Conservation (phyloP, 2,329 filamentous ascomycete species). For the Trichoderma sp. region DNA sequence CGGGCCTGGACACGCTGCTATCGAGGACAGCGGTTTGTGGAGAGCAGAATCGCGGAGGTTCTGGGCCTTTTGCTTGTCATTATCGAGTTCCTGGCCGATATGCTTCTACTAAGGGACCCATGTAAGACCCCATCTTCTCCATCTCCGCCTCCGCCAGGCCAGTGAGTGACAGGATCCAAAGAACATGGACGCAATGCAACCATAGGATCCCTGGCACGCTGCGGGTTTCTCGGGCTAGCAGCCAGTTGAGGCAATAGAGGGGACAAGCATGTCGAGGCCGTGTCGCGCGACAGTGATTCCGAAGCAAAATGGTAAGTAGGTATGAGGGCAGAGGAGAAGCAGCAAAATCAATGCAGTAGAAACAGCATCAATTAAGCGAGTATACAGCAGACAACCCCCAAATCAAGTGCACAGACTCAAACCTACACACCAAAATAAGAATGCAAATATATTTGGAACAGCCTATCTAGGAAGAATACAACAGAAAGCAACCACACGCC, state of each 20-base stretch:
- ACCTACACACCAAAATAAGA: background rate
- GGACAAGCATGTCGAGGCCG: background rate
- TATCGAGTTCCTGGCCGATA: background rate
- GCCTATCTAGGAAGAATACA: background rate
- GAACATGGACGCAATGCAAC: background rate
- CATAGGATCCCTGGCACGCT: background rate
- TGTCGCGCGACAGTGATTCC: background rate
- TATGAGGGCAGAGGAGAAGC: background rate
- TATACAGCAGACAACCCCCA: background rate
- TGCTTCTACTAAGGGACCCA: background rate
- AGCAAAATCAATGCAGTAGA: background rate
- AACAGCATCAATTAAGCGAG: background rate
- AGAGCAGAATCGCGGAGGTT: background rate
- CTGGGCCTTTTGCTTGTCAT: background rate
- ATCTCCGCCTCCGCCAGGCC: background rate
- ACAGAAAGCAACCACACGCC: background rate
- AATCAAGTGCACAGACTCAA: background rate
- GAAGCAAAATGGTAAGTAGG: background rate
- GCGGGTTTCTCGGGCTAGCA: background rate
- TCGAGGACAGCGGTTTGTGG: background rate
- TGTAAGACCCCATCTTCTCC: background rate
- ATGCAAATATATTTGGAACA: background rate
- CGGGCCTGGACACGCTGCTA: slow-evolving; percentile 5
- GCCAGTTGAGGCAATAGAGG: background rate
- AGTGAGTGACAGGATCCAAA: background rate